Conservation (phyloP, 2,329 filamentous ascomycete genomes). For the Fusarium luffae region DNA sequence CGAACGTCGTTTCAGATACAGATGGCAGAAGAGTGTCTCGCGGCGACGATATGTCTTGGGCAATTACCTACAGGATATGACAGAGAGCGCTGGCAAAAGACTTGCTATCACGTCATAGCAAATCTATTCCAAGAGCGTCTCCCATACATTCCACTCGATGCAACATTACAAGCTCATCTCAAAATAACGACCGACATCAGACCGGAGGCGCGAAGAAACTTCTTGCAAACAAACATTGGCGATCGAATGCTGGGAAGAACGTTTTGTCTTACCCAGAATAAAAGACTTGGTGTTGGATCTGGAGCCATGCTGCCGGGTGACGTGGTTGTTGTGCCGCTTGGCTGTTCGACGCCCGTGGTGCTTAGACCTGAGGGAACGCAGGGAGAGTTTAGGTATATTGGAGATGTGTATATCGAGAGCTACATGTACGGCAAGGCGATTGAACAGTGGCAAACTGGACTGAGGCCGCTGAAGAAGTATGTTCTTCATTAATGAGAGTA, state of each 20-base stretch:
- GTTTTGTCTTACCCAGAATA: slow-evolving; percentile 17
- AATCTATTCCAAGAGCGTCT: slow-evolving; percentile 22
- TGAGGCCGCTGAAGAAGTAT: slow-evolving; percentile 14
- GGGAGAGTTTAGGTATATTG: slow-evolving; percentile 19
- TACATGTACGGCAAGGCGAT: slow-evolving; percentile 25
- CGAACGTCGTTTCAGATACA: not conserved
- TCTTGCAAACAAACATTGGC: slow-evolving; percentile 11
- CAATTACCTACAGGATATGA: slow-evolving; percentile 13
- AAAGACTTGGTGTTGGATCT: slow-evolving; percentile 14
- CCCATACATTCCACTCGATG: slow-evolving; percentile 7
- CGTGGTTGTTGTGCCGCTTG: slow-evolving; percentile 16
- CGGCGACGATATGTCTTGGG: slow-evolving; percentile 23
- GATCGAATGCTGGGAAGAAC: slow-evolving; percentile 25
- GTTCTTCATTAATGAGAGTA: slow-evolving; percentile 5
- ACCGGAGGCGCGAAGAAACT: slow-evolving; percentile 7
- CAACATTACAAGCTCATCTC: not conserved
- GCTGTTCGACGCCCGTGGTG: slow-evolving; percentile 25
- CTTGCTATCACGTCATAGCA: slow-evolving; percentile 10
- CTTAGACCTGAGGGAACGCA: slow-evolving; percentile 15
- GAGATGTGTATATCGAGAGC: slow-evolving; percentile 23
- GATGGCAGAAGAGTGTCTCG: slow-evolving; percentile 16
- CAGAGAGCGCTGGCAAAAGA: slow-evolving; percentile 3
- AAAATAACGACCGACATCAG: not conserved
- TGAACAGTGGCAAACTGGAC: slow-evolving; percentile 12
- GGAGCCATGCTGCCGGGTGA: slow-evolving; percentile 28